phyloP scores from a whole-genome alignment of 176 grass and related monocot species.

The Eleusine indica region DNA sequence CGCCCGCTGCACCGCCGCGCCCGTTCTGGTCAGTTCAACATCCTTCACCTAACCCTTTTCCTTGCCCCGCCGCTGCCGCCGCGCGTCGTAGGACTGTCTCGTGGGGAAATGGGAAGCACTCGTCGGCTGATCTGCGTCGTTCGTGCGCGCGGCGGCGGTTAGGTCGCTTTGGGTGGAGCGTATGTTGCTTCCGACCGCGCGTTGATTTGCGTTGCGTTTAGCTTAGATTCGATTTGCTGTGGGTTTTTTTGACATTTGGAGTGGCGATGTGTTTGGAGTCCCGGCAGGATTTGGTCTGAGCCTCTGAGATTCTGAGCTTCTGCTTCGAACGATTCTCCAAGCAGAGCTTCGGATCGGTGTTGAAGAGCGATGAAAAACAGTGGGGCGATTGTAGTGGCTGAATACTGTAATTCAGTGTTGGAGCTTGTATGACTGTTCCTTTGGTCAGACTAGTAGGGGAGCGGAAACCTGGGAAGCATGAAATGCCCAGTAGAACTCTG shows the following conservation, averaged over 20 bases:
- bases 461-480: not conserved
- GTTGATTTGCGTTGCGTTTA: not conserved
- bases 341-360: not conserved
- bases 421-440: not conserved
- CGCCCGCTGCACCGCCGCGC: too few species aligned
- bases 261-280: not conserved
- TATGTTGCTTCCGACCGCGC: not conserved
- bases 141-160: not conserved
- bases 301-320: not conserved
- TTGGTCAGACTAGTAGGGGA: not conserved
- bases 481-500: not conserved
- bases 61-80: not conserved
- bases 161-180: not conserved
- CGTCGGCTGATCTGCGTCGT: conserved; percentile 6
- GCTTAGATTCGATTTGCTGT: not conserved
- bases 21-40: not conserved
- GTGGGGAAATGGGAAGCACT: not conserved
- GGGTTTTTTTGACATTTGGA: not conserved
- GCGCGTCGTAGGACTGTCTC: not conserved
- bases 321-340: not conserved
- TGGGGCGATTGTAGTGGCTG: not conserved
- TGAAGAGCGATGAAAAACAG: not conserved
- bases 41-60: not conserved
- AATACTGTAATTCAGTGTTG: not conserved
- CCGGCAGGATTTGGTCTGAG: not conserved